Evolutionary conservation across 2,329 filamentous ascomycete genomes (phyloP).

Genomic region (Penicillium italicum): DNA sequence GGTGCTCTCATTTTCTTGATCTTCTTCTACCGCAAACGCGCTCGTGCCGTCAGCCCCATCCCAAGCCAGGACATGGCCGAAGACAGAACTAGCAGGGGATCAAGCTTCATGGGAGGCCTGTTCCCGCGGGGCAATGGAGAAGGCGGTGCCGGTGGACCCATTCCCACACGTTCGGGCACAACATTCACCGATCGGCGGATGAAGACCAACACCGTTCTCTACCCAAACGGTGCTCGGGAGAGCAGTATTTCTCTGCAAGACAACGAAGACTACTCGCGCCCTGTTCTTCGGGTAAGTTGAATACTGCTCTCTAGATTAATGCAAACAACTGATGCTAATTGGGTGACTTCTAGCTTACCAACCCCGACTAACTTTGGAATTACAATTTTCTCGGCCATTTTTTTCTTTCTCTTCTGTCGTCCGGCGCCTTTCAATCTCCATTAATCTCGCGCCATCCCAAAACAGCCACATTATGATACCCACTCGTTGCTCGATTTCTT

Average conservation of each 20-base stretch:
- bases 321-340: constrained; percentile 14
- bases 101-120: constrained; percentile 34
- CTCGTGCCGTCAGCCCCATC: constrained; percentile 28
- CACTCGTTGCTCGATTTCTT: constrained; percentile 30
- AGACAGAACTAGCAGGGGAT: constrained; percentile 33
- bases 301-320: neutral
- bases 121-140: constrained; percentile 28
- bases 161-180: constrained; percentile 24
- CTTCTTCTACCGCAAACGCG: constrained; percentile 39
- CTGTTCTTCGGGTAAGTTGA: constrained; percentile 41
- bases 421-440: constrained; percentile 18
- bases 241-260: constrained; percentile 48
- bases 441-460: constrained; percentile 30
- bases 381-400: constrained; percentile 10
- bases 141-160: constrained; percentile 1
- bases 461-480: constrained; percentile 41
- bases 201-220: constrained; percentile 43
- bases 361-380: constrained; percentile 31
- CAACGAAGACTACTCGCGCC: constrained; percentile 48
- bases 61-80: constrained; percentile 32
- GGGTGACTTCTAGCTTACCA: constrained; percentile 28
- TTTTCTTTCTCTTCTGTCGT: constrained; percentile 12
- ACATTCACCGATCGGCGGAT: constrained; percentile 45
- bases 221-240: constrained; percentile 40
- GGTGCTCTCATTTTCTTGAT: constrained; percentile 39